These are phyloP conservation scores for Heterobasidion irregulare DNA, from an alignment of 1,284 basidiomycete genomes.

Conservation along the genomic window DNA sequence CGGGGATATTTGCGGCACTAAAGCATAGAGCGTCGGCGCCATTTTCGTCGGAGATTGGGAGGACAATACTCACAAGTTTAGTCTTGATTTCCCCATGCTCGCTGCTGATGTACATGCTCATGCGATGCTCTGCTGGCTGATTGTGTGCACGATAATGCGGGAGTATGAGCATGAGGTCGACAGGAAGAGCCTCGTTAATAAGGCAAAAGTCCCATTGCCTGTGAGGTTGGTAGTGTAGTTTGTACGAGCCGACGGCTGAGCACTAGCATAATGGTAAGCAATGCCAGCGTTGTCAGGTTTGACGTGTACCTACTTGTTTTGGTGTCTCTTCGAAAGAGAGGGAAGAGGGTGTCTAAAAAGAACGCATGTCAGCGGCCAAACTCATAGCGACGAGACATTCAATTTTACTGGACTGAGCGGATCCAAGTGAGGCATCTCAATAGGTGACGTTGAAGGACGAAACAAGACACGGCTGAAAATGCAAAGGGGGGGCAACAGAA, in stretches of 20 bases:
- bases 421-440: too few species aligned
- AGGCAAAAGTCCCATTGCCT: constrained; percentile 58
- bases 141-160: constrained; percentile 68
- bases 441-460: too few species aligned
- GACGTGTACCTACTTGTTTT: constrained; percentile 6
- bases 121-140: constrained; percentile 59
- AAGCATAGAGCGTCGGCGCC: not conserved
- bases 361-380: too few species aligned
- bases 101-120: constrained; percentile 57
- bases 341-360: too few species aligned
- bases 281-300: too few species aligned
- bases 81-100: constrained; percentile 48
- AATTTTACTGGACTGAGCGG: too few species aligned
- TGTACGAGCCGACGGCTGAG: constrained; percentile 34
- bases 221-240: constrained; percentile 45
- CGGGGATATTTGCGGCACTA: constrained; percentile 61
- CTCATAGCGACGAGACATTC: too few species aligned
- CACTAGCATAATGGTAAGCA: constrained; percentile 1
- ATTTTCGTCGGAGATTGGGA: constrained; percentile 2
- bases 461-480: too few species aligned
- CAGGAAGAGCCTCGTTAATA: constrained; percentile 35
- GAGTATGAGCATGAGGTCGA: constrained; percentile 59
- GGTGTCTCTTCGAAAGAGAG: not conserved
- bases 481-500: too few species aligned
- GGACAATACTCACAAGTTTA: constrained; percentile 50